Conservation (phyloP, 306 rosid species). For the Corylus heterophylla region DNA sequence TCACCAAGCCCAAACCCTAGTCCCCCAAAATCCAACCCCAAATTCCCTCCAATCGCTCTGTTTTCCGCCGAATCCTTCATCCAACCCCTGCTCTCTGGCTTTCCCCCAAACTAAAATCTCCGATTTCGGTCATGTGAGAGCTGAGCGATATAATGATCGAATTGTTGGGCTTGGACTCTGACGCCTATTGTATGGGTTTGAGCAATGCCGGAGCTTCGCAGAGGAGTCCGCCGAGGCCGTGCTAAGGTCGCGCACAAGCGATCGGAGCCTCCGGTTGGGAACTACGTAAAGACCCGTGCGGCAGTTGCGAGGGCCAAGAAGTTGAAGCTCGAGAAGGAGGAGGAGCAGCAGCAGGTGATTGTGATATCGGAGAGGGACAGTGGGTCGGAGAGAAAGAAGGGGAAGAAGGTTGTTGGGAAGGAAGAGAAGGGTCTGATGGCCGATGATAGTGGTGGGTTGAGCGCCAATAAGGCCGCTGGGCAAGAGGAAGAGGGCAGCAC, state of each 20-base stretch:
- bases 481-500: conserved; percentile 79
- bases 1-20: conserved; percentile 18
- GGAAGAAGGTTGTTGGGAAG: conserved; percentile 23
- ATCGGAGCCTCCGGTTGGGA: conserved; percentile 41
- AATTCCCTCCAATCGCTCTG: not conserved
- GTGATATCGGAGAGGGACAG: conserved; percentile 57
- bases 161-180: conserved; percentile 30
- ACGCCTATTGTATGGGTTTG: conserved; percentile 76
- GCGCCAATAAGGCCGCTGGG: conserved; percentile 80
- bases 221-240: conserved; percentile 73
- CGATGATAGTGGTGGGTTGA: conserved; percentile 86
- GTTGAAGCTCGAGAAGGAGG: conserved; percentile 22
- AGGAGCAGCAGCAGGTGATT: conserved; percentile 44
- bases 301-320: conserved; percentile 62
- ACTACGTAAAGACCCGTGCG: conserved; percentile 78
- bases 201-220: conserved; percentile 91
- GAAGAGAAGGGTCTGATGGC: conserved; percentile 59
- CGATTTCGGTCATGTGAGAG: conserved; percentile 46
- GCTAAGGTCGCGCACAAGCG: conserved; percentile 57
- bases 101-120: not conserved
- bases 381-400: conserved; percentile 32
- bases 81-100: not conserved
- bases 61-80: not conserved
- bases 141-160: conserved; percentile 64
- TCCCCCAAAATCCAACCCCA: conserved; percentile 1